Percentiles rank a stretch among this genome's conserved stretches.
These are phyloP conservation scores for Suillus ampliporus DNA, from an alignment of 768 basidiomycete species.

Conservation along the genomic window DNA sequence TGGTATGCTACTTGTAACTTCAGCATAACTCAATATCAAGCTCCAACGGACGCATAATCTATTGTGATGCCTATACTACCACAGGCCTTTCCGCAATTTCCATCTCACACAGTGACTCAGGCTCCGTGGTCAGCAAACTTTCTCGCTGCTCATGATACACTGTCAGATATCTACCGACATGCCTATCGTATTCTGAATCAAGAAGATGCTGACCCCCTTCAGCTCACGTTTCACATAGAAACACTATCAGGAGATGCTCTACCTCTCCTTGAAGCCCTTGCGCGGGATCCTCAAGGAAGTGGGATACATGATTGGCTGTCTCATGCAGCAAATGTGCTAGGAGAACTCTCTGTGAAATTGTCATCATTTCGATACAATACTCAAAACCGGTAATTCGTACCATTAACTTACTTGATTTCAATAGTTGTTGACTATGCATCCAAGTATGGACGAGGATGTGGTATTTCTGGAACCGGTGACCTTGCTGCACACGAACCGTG, in stretches of 20 bases:
- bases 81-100: neutral
- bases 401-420: too few relatives aligned
- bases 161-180: constrained; percentile 13
- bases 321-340: neutral
- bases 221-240: constrained; percentile 5
- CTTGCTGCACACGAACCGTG: neutral
- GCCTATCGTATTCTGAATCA: constrained; percentile 8
- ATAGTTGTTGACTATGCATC: neutral
- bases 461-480: constrained; percentile 8
- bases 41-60: too few relatives aligned
- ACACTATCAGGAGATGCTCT: constrained; percentile 11
- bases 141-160: constrained; percentile 4
- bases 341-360: neutral
- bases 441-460: neutral
- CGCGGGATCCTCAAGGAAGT: neutral
- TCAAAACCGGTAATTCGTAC: neutral
- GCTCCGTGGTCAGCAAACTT: constrained; percentile 11
- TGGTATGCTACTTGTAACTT: too few relatives aligned
- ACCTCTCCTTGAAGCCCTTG: constrained; percentile 14
- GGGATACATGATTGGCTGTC: neutral
- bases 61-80: neutral
- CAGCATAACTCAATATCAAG: too few relatives aligned
- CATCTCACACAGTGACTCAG: neutral
- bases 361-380: neutral
- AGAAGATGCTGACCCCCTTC: constrained; percentile 14